These are phyloP conservation scores for Volvariella volvacea DNA, from an alignment of 1,284 basidiomycete genomes.

Conservation along the genomic window DNA sequence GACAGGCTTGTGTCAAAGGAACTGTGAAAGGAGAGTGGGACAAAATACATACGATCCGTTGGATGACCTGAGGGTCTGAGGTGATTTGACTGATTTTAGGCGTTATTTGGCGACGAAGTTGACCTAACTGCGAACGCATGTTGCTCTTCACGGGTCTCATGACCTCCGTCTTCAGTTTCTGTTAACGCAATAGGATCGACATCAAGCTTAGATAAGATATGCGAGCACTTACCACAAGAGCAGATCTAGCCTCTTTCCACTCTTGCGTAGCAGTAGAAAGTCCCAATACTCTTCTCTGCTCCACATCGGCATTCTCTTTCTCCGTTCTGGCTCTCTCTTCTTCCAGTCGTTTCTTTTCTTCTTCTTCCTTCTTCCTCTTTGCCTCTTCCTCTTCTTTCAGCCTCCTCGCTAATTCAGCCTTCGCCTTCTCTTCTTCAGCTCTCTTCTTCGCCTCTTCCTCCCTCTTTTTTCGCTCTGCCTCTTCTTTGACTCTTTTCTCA, in stretches of 20 bases:
- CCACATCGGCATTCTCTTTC: slow-evolving; percentile 14
- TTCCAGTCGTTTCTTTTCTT: slow-evolving; percentile 30
- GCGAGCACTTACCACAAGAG: slow-evolving; percentile 44
- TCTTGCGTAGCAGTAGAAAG: slow-evolving; percentile 54
- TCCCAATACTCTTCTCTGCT: slow-evolving; percentile 31
- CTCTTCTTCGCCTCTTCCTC: slow-evolving; percentile 34
- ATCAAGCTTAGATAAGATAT: neutral
- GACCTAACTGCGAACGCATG: slow-evolving; percentile 51
- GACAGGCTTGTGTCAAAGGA: slow-evolving; percentile 7
- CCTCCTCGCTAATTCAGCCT: slow-evolving; percentile 30
- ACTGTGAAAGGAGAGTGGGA: neutral
- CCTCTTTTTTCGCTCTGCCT: slow-evolving; percentile 31
- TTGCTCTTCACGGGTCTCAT: slow-evolving; percentile 70
- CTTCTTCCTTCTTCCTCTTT: slow-evolving; percentile 26
- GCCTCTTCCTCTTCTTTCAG: slow-evolving; percentile 32
- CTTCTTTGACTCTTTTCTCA: slow-evolving; percentile 40
- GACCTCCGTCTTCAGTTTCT: slow-evolving; percentile 71
- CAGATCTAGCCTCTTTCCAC: slow-evolving; percentile 58
- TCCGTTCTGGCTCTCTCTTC: slow-evolving; percentile 27
- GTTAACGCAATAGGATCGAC: slow-evolving; percentile 5
- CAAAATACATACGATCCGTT: slow-evolving; percentile 57
- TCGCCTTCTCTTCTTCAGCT: slow-evolving; percentile 28
- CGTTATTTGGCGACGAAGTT: slow-evolving; percentile 78
- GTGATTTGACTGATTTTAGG: slow-evolving; percentile 92
- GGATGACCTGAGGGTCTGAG: slow-evolving; percentile 67